phyloP scores from a whole-genome alignment of 331 rosid species.

The Spiraea crenata region DNA sequence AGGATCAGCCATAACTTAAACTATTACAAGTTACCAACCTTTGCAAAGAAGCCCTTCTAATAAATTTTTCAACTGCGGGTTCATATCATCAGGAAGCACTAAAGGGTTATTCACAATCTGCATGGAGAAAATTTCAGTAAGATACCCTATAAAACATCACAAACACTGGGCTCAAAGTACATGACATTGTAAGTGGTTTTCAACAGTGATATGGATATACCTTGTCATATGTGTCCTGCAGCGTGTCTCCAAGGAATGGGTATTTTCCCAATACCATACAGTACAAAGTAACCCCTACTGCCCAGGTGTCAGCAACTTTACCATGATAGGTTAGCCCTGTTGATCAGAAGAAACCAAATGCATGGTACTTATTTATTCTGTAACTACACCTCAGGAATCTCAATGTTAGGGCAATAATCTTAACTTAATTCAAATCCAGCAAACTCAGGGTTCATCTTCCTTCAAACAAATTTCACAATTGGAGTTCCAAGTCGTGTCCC shows the following conservation, averaged over 20 bases:
- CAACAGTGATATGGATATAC: constrained; percentile 34
- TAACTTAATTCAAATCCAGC: constrained; percentile 1
- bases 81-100: constrained; percentile 64
- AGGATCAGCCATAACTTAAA: background rate
- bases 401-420: background rate
- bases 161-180: constrained; percentile 6
- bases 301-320: constrained; percentile 93
- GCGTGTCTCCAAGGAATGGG: constrained; percentile 90
- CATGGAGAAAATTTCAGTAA: constrained; percentile 18
- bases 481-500: background rate
- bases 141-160: constrained; percentile 12
- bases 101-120: constrained; percentile 87
- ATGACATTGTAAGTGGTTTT: background rate
- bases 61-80: constrained; percentile 56
- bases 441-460: background rate
- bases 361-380: background rate
- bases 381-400: background rate
- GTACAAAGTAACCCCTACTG: constrained; percentile 86
- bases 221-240: constrained; percentile 89
- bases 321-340: constrained; percentile 81
- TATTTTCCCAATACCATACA: constrained; percentile 78
- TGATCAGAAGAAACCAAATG: background rate
- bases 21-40: constrained; percentile 41
- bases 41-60: constrained; percentile 89
- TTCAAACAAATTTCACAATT: background rate